These are phyloP conservation scores for Aegilops tauschii DNA, from an alignment of 176 grass and related monocot species.

Conservation along the genomic window DNA sequence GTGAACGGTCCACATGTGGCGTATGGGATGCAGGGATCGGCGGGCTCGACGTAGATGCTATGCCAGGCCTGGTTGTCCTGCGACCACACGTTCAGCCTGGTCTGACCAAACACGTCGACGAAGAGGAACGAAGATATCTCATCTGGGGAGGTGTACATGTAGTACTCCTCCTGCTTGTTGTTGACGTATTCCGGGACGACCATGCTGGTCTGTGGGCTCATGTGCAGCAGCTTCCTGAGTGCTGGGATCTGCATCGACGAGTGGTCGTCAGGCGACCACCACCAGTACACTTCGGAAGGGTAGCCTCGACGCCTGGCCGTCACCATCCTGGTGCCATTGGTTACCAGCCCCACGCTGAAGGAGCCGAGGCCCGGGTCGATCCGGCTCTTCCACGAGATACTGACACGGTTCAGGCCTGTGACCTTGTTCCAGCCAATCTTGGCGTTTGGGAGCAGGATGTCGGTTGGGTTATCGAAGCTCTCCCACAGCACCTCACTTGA, in stretches of 20 bases:
- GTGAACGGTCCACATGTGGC: conserved; percentile 39
- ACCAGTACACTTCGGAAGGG: background rate
- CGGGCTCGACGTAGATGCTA: conserved; percentile 11
- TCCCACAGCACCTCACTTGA: background rate
- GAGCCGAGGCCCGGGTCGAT: background rate
- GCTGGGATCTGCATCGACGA: conserved; percentile 4
- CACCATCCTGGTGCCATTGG: background rate
- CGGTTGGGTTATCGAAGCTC: background rate
- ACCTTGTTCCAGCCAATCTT: background rate
- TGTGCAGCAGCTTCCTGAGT: background rate
- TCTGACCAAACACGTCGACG: conserved; percentile 21
- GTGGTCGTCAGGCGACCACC: background rate
- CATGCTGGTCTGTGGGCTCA: background rate
- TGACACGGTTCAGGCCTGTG: background rate
- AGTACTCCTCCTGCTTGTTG: conserved; percentile 19
- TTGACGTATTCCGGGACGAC: conserved; percentile 1
- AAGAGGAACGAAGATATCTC: background rate
- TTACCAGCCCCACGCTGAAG: background rate
- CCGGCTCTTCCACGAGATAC: background rate
- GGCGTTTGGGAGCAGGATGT: background rate
- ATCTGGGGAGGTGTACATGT: conserved; percentile 19
- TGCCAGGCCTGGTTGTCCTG: conserved; percentile 10
- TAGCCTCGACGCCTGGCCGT: background rate
- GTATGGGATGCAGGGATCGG: conserved; percentile 12
- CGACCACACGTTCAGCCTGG: conserved; percentile 12